Conservation (phyloP, 2,329 filamentous ascomycete species). For the Botrytis hyacinthi region DNA sequence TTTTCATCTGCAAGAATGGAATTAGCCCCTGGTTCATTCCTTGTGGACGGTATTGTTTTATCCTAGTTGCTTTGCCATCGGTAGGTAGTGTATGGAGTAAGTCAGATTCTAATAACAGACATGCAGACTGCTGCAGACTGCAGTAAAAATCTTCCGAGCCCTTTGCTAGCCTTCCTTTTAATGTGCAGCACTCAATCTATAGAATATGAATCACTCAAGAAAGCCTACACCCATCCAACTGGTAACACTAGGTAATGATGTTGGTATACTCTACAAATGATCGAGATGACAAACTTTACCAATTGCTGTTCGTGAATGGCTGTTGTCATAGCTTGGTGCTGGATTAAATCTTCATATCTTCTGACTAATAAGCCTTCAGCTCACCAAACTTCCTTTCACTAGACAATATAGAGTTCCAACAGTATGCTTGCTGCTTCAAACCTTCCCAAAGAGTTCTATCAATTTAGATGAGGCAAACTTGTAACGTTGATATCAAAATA, state of each 20-base stretch:
- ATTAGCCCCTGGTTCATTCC: not conserved
- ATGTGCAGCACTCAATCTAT: not conserved
- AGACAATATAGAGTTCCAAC: not conserved
- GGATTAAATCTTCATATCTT: not conserved
- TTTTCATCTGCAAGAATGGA: not conserved
- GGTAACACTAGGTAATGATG: not conserved
- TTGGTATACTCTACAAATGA: not conserved
- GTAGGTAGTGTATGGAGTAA: not conserved
- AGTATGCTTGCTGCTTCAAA: not conserved
- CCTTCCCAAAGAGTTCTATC: not conserved
- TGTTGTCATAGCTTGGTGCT: not conserved
- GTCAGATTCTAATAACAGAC: constrained; percentile 1
- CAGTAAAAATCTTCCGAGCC: not conserved
- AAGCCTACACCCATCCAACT: not conserved
- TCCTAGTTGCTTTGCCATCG: constrained; percentile 1
- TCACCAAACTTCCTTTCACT: not conserved
- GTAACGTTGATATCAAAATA: not conserved
- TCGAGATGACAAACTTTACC: not conserved
- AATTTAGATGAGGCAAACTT: not conserved
- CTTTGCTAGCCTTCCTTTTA: not conserved
- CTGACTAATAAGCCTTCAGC: not conserved
- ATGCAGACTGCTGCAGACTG: not conserved
- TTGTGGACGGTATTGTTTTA: not conserved
- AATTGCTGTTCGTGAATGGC: not conserved
- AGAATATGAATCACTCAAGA: not conserved